These are phyloP conservation scores for Trichoderma asperellum DNA, from an alignment of 2,329 filamentous ascomycete species.

Conservation along the genomic window DNA sequence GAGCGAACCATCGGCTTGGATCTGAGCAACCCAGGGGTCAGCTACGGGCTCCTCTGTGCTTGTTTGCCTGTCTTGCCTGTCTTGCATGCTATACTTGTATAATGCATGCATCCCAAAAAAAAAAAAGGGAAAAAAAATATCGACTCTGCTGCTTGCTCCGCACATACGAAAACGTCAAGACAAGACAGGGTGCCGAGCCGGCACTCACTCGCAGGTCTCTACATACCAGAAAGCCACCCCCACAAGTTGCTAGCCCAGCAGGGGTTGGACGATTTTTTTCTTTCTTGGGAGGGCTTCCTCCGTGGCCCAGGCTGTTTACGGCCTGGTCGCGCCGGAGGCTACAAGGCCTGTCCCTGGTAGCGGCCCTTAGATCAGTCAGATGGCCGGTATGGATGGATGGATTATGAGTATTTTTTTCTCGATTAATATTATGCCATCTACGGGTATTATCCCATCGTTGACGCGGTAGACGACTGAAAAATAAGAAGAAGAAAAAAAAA, in stretches of 20 bases:
- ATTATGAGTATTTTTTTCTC: background rate
- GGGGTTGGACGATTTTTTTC: background rate
- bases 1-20: slow-evolving; percentile 20
- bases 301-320: slow-evolving; percentile 8
- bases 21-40: slow-evolving; percentile 23
- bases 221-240: slow-evolving; percentile 22
- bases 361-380: slow-evolving; percentile 26
- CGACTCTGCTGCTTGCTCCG: background rate
- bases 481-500: slow-evolving; percentile 1
- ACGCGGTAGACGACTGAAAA: slow-evolving; percentile 26
- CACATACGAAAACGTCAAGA: background rate
- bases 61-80: background rate
- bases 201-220: slow-evolving; percentile 13
- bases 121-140: background rate
- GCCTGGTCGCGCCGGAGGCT: slow-evolving; percentile 13
- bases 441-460: slow-evolving; percentile 5
- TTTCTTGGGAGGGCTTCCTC: slow-evolving; percentile 9
- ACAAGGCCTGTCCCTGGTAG: slow-evolving; percentile 22
- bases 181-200: background rate
- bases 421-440: background rate
- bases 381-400: slow-evolving; percentile 13
- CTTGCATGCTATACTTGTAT: too few species aligned
- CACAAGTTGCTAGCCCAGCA: slow-evolving; percentile 23
- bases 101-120: background rate
- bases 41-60: background rate